Evolutionary conservation across 441 rosid species (phyloP), one percentile per base, ranked within the genome.

Genomic region (Hypseocharis bilobata): DNA sequence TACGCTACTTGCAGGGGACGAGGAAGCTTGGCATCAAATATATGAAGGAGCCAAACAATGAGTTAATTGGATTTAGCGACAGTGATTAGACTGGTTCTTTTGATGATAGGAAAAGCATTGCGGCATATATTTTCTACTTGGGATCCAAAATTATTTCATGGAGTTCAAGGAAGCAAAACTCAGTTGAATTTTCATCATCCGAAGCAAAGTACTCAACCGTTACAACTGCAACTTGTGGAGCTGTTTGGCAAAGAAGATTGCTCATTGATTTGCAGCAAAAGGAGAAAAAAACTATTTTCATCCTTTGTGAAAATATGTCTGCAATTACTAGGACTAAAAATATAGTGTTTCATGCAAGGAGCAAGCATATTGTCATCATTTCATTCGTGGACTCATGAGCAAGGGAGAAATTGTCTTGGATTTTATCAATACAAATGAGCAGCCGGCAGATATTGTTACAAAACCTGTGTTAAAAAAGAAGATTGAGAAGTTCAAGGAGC

Each of bases 331-430:
- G 51, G 10, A 29, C 6, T 3, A 49, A 47, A 20, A 64, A 20
- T 26, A 29, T 17, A 16, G 26, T 49, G 4, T 47, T 4, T 19
- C 57, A 42, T 40, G 23, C 40, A 0, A 4, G 29, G 0, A 27
- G 56, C 2, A 67, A 42, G 4, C 64, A 67, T n/a, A 57, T 67
- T 17, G 58, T 20, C 11, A 67, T 58, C 27, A n/a, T n/a, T n/a
- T n/a, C n/a, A n/a, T n/a, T n/a, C n/a, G n/a, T n/a, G n/a, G n/a
- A n/a, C n/a, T n/a, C n/a, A n/a, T n/a, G n/a, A n/a, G n/a, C n/a
- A n/a, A n/a, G 1, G 25, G 23, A 7, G 22, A 51, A 32, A 4
- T 32, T 2, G 4, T 3, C 38, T 2, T 32, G 4, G 38, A 32
- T 3, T 32, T 32, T 4, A 32, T 32, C 38, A 32, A 4, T 4